phyloP scores from a whole-genome alignment of 208 protist species.

The Paratrypanosoma confusum region DNA sequence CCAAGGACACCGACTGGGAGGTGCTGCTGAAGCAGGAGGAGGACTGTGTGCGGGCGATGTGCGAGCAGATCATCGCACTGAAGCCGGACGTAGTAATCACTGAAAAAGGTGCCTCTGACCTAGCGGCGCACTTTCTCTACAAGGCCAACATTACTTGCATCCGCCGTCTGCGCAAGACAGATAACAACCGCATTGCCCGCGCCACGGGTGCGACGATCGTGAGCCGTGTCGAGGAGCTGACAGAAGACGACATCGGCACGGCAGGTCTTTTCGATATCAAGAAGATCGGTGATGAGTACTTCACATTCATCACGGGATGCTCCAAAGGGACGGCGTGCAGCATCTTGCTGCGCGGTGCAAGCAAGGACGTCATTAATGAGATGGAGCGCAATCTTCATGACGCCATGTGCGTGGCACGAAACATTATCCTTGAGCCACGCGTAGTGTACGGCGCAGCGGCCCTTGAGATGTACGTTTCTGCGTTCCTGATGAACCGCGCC shows the following conservation, averaged over 20 bases:
- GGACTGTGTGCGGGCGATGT: constrained; percentile 96
- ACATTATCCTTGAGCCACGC: constrained; percentile 95
- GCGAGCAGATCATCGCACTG: constrained; percentile 96
- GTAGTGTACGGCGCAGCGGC: constrained; percentile 98
- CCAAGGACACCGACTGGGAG: constrained; percentile 96
- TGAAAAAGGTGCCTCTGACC: constrained; percentile 99
- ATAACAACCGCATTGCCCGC: constrained; percentile 99
- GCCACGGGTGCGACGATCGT: constrained; percentile 98
- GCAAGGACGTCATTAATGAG: constrained; percentile 99
- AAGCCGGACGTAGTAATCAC: constrained; percentile 99
- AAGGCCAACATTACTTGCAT: constrained; percentile 97
- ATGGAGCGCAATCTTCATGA: constrained; percentile 98
- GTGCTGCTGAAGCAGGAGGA: constrained; percentile 97
- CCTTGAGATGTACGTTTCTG: constrained; percentile 95
- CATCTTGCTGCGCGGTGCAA: constrained; percentile 98
- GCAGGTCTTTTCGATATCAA: constrained; percentile 98
- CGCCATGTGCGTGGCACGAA: constrained; percentile 98
- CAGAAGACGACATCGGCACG: constrained; percentile 96
- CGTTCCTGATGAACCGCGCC: constrained; percentile 87
- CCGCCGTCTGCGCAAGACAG: constrained; percentile 97
- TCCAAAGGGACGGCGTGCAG: constrained; percentile 97
- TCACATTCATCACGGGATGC: constrained; percentile 99
- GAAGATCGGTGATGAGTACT: constrained; percentile 99
- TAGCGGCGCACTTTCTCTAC: constrained; percentile 97
- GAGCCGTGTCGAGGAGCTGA: constrained; percentile 94